phyloP scores from a whole-genome alignment of 2,329 filamentous ascomycete species.

The Salinomyces thailandicus region DNA sequence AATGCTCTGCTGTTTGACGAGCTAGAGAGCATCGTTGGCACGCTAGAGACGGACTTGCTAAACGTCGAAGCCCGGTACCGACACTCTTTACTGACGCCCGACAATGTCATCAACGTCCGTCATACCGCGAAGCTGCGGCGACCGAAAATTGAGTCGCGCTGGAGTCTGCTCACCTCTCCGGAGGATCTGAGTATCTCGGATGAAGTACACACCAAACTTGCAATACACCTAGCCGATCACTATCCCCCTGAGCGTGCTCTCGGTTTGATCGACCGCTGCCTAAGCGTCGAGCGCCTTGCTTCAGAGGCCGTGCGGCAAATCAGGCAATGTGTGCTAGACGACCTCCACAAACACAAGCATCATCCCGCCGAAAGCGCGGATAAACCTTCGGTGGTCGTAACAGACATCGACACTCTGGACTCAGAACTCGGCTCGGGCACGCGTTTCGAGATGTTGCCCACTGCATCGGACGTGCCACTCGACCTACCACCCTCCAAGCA shows the following conservation, averaged over 20 bases:
- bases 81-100: constrained; percentile 23
- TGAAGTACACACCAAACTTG: constrained; percentile 12
- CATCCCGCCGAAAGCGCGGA: not conserved
- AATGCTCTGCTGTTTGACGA: constrained; percentile 22
- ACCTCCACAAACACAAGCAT: not conserved
- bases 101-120: constrained; percentile 22
- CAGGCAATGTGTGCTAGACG: not conserved
- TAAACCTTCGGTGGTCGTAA: constrained; percentile 16
- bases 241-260: constrained; percentile 14
- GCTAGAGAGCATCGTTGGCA: constrained; percentile 26
- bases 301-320: constrained; percentile 8
- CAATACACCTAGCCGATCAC: constrained; percentile 15
- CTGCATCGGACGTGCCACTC: constrained; percentile 5
- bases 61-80: constrained; percentile 27
- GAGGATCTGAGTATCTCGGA: constrained; percentile 6
- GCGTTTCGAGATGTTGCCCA: not conserved
- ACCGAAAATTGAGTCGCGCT: constrained; percentile 23
- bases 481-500: no score
- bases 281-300: constrained; percentile 6
- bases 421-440: not conserved
- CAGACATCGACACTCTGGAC: constrained; percentile 10
- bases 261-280: constrained; percentile 17
- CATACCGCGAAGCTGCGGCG: constrained; percentile 22
- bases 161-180: constrained; percentile 17
- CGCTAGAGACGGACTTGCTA: constrained; percentile 20